Evolutionary conservation across 2,329 filamentous ascomycete genomes (phyloP), one percentile per base, ranked within the genome.

Genomic region (Ceratocystiopsis minuta): DNA sequence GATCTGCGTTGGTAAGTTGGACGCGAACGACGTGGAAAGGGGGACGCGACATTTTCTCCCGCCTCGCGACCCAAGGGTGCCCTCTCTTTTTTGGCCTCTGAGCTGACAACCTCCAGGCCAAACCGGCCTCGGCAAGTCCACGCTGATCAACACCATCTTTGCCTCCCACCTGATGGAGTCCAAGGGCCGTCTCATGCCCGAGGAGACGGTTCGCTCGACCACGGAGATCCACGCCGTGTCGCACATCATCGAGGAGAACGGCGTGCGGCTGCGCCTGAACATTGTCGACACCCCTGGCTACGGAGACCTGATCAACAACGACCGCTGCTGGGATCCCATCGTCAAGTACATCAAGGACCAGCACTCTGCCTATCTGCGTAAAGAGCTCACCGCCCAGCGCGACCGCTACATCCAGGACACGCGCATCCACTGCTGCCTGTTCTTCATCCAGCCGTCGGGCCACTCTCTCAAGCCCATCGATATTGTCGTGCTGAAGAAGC

Each of bases 291-390:
- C 90, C 50, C 90, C 90, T 50, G 90, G 90, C 50, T 98, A 98
- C 57, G 90, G 90, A 58, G 90, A 98, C 57, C 77, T 95, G 59
- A 90, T 98, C 65, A 98, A 98, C 76, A 98, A 98, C 65, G 90
- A 98, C 68, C 82, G 90, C 73, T 98, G 90, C 78, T 98, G 90
- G 90, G 90, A 98, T 60, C 90, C 90, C 49, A 98, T 98, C 61
- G 88, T 98, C 72, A 98, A 98, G 72, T 98, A 98, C 68, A 98
- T 98, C 75, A 98, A 98, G 75, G 90, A 98, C 66, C 90, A 98
- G 71, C 90, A 98, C 72, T 95, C 86, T 41, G 88, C 90, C 56
- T 98, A 96, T 69, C 78, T 98, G 54, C 84, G 90, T 65, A 98
- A 98, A 75, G 90, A 98, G 66, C 85, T 98, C 57, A 96, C 90